Evolutionary conservation across 1,284 basidiomycete genomes (phyloP).

Genomic region (Sporisorium reilianum): DNA sequence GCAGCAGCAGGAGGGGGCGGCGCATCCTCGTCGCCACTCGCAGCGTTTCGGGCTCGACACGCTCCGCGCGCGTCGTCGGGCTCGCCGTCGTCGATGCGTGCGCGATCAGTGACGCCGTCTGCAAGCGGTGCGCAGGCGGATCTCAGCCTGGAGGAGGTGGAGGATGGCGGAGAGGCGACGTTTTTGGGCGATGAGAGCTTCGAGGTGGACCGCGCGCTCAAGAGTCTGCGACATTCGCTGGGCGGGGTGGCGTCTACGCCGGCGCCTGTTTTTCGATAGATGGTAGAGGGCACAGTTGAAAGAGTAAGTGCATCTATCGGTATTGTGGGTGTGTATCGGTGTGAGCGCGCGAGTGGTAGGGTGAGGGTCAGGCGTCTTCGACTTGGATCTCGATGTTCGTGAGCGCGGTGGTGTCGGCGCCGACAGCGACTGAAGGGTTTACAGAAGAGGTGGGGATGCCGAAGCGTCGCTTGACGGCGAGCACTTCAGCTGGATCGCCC

Average conservation of each 20-base stretch:
- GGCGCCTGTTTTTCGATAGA: constrained; percentile 19
- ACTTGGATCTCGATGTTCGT: constrained; percentile 15
- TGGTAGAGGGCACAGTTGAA: too few species aligned
- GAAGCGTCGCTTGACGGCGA: constrained; percentile 42
- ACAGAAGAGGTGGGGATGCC: constrained; percentile 30
- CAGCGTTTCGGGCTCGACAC: constrained; percentile 75
- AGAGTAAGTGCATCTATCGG: too few species aligned
- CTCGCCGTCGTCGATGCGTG: constrained; percentile 6
- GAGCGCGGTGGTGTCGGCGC: too few species aligned
- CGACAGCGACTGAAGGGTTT: too few species aligned
- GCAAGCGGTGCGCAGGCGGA: not conserved
- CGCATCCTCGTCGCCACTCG: constrained; percentile 74
- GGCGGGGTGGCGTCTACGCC: constrained; percentile 23
- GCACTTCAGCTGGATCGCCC: constrained; percentile 59
- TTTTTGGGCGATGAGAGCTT: constrained; percentile 52
- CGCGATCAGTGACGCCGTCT: constrained; percentile 16
- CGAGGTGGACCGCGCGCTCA: constrained; percentile 41
- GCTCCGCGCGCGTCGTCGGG: not conserved
- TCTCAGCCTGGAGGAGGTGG: constrained; percentile 68
- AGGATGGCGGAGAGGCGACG: constrained; percentile 67
- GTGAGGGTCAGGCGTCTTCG: constrained; percentile 26
- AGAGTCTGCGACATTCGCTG: constrained; percentile 24
- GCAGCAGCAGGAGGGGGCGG: constrained; percentile 46
- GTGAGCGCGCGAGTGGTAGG: not conserved
- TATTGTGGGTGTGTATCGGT: too few species aligned